These are phyloP conservation scores for Tetratostichococcus sp. DNA, from an alignment of 139 green algal species.

Conservation along the genomic window DNA sequence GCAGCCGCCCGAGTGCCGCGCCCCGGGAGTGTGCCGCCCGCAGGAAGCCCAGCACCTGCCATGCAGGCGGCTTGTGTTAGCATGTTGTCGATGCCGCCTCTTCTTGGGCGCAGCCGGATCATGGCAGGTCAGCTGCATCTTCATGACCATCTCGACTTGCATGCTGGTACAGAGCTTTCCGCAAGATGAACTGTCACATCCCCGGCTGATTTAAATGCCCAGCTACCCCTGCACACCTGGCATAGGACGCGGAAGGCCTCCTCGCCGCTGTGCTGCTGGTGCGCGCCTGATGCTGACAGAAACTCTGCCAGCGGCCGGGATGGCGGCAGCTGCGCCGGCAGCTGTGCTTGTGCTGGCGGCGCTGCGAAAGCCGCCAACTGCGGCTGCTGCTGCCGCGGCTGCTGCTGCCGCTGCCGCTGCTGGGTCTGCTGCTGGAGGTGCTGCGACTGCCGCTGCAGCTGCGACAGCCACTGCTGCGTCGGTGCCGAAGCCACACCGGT, in stretches of 20 bases:
- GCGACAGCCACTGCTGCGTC: not conserved
- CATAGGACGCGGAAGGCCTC: conserved; percentile 57
- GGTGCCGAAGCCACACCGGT: not conserved
- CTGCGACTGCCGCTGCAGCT: not conserved
- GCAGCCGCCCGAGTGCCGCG: conserved; percentile 16
- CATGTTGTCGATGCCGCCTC: too few species aligned
- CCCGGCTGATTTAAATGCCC: too few species aligned
- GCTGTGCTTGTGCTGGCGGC: not conserved
- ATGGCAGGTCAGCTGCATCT: too few species aligned
- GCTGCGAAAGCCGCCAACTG: not conserved
- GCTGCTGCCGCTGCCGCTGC: not conserved
- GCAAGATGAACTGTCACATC: too few species aligned
- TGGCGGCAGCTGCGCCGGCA: not conserved
- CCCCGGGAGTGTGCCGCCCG: conserved; percentile 26
- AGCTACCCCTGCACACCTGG: too few species aligned
- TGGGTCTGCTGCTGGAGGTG: not conserved
- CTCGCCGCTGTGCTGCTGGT: conserved; percentile 10
- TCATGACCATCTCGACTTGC: too few species aligned
- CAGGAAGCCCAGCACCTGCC: conserved; percentile 44
- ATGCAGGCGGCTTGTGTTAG: too few species aligned
- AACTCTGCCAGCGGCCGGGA: not conserved
- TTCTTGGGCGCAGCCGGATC: too few species aligned
- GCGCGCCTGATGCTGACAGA: not conserved
- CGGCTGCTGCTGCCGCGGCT: not conserved
- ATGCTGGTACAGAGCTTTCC: too few species aligned